Conservation (phyloP, 225 moss, liverwort and hornwort genomes). For the Straminergon stramineum region DNA sequence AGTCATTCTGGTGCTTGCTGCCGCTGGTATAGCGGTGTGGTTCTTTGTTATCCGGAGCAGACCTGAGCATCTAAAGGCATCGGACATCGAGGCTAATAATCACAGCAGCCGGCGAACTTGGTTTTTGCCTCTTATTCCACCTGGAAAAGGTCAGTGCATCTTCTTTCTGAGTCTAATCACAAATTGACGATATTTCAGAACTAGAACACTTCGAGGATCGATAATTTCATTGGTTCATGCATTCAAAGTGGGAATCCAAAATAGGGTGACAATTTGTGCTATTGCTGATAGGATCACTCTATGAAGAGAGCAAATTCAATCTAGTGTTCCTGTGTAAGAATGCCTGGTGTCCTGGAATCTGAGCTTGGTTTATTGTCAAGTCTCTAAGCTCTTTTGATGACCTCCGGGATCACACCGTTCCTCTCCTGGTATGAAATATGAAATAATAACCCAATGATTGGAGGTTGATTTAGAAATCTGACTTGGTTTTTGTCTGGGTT, state of each 20-base stretch:
- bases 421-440: background rate
- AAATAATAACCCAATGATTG: background rate
- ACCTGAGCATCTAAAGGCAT: conserved; percentile 10
- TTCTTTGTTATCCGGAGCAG: conserved; percentile 29
- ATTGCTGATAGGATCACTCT: background rate
- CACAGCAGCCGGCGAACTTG: conserved; percentile 42
- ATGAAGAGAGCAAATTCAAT: background rate
- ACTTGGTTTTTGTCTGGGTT: background rate
- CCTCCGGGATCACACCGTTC: background rate
- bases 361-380: background rate
- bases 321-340: background rate
- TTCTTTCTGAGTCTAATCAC: background rate
- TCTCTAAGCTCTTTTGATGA: background rate
- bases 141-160: conserved; percentile 27
- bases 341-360: background rate
- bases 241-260: background rate
- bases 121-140: conserved; percentile 60
- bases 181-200: background rate
- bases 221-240: background rate
- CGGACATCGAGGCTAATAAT: conserved; percentile 30
- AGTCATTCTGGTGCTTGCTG: conserved; percentile 21
- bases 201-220: background rate
- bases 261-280: background rate
- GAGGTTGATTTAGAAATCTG: background rate
- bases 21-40: conserved; percentile 12